These are phyloP conservation scores for Chytriomyces confervae DNA, from an alignment of 192 early-diverging fungal species.

Conservation along the genomic window DNA sequence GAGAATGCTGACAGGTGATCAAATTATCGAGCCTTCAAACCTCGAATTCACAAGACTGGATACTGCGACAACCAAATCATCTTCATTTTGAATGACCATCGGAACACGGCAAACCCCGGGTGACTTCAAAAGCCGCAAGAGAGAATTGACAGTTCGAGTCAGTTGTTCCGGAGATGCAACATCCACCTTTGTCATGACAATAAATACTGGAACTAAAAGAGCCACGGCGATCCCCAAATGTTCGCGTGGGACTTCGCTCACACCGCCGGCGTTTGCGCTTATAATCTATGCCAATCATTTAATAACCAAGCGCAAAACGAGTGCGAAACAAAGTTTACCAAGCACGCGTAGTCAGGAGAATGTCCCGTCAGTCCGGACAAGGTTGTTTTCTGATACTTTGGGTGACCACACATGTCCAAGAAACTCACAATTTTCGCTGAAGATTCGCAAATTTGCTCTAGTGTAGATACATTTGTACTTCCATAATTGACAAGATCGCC, in stretches of 20 bases:
- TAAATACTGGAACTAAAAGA: constrained; percentile 78
- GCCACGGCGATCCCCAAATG: constrained; percentile 79
- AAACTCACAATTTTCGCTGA: constrained; percentile 85
- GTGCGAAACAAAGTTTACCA: constrained; percentile 32
- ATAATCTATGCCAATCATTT: constrained; percentile 50
- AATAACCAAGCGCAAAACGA: neutral
- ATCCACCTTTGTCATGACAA: constrained; percentile 86
- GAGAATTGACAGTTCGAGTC: constrained; percentile 49
- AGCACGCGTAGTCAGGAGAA: constrained; percentile 82
- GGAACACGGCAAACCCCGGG: constrained; percentile 55
- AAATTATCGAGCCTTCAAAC: constrained; percentile 21
- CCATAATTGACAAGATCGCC: constrained; percentile 81
- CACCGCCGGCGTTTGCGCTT: constrained; percentile 66
- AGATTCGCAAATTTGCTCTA: constrained; percentile 84
- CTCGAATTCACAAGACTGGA: constrained; percentile 38
- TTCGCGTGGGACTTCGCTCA: constrained; percentile 76
- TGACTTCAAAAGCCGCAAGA: constrained; percentile 49
- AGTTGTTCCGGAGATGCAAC: constrained; percentile 51
- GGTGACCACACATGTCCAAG: constrained; percentile 87
- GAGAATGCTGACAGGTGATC: neutral
- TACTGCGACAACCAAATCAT: constrained; percentile 47
- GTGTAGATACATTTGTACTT: constrained; percentile 73
- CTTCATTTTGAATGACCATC: constrained; percentile 54
- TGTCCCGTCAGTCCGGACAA: constrained; percentile 82
- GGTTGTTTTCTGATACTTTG: constrained; percentile 88